Base-by-base conservation (phyloP, 257 asterid genomes). In the Thymus quinquecostatus region DNA sequence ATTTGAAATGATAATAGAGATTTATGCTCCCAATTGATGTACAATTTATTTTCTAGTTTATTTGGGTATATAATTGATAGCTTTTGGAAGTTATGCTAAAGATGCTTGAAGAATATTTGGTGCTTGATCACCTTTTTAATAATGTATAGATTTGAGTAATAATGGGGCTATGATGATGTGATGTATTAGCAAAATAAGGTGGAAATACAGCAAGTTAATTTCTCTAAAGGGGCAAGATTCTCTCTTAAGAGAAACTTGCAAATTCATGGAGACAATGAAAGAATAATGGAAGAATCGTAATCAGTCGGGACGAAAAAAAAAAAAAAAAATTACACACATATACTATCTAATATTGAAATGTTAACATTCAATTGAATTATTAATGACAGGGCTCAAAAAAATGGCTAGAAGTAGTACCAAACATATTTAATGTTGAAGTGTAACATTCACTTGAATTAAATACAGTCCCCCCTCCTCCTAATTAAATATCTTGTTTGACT, bases 131-230 rank as follows among this genome's bases (percentile, higher is more conserved):
- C 11, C 67, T 70, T 76, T 70, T 56, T 68, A 56, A 44, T 64
- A 45, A n/a, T 44, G 12, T 8, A 44, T 44, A 8, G 68, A 74
- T 78, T 72, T 78, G n/a, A 72, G 85, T 75, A 80, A 80, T 86
- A 75, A 86, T 86, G 82, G 72, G 72, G 49, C 47, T 76, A 77
- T 80, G 85, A 84, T 72, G 58, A 41, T 63, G 44, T 66, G 54
- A 66, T 66, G 38, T 63, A 50, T 62, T 6, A 62, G 45, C 21
- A 51, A 11, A 45, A 54, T 60, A 68, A 62, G 40, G 78, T 75
- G 78, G 78, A 54, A 60, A 75, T 80, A 69, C 79, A 69, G 74
- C 81, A 70, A 41, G 32, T 62, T 9, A 44, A 57, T 6, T 33
- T 38, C 49, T 38, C 41, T 55, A 62, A 68, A 38, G 51, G 28